Percentiles rank a stretch among this genome's conserved stretches.
Conservation (phyloP, 2,329 filamentous ascomycete species). For the Talaromyces sp. region DNA sequence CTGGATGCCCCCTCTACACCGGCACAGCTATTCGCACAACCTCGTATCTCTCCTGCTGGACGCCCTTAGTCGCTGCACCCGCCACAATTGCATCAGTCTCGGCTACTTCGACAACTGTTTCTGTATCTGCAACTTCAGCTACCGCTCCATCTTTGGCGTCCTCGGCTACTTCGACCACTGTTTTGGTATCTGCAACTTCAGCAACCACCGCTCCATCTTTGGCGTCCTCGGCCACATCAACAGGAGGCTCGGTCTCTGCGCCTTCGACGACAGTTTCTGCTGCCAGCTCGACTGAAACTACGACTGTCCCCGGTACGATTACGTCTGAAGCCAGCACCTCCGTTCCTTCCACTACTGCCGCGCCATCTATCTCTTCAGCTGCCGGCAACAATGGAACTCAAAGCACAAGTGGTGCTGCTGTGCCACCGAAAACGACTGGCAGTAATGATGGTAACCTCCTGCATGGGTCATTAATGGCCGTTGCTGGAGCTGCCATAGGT, state of each 20-base stretch:
- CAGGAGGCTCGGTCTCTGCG: neutral
- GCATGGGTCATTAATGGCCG: neutral
- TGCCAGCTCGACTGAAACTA: neutral
- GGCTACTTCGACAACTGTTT: neutral
- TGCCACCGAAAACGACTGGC: neutral
- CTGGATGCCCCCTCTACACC: conserved; percentile 16
- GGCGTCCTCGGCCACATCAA: neutral
- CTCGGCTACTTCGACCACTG: neutral
- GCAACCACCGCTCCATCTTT: neutral
- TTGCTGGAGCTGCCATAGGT: neutral
- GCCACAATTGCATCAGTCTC: conserved; percentile 2
- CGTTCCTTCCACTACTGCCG: neutral
- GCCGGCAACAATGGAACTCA: neutral
- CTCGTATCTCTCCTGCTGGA: conserved; percentile 18
- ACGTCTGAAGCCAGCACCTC: neutral
- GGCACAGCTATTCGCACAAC: conserved; percentile 15
- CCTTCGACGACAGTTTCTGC: neutral
- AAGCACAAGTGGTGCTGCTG: neutral
- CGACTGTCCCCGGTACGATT: neutral
- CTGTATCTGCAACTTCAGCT: neutral
- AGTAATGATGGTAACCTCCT: neutral
- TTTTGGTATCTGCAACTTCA: neutral
- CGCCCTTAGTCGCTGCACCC: conserved; percentile 6
- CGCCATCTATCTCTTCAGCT: neutral
- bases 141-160: neutral